A percentile compares a stretch with the other conserved stretches of the same genome.
Conservation (phyloP, 441 rosid species). For the Euphorbia schlechtendalii region DNA sequence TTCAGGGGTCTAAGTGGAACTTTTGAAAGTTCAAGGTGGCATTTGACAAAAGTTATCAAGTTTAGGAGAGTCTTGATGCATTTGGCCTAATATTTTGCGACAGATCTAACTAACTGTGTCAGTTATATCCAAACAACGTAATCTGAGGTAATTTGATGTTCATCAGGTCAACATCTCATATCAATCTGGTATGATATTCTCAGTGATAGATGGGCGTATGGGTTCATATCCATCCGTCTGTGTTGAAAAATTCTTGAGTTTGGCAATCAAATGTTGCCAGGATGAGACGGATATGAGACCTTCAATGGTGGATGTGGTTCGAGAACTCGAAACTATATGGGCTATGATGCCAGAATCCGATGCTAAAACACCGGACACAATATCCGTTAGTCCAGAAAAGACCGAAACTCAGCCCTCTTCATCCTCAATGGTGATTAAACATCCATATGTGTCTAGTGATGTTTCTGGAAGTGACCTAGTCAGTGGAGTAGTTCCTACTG, state of each 20-base stretch:
- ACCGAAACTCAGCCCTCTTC: constrained; percentile 38
- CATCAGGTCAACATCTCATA: constrained; percentile 60
- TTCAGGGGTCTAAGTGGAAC: no score
- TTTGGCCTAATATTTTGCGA: no score
- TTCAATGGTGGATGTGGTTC: constrained; percentile 82
- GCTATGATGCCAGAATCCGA: constrained; percentile 50
- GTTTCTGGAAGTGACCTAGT: constrained; percentile 88
- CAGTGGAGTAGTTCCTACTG: constrained; percentile 66
- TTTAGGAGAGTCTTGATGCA: no score
- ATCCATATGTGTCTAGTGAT: constrained; percentile 58
- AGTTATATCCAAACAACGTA: no score
- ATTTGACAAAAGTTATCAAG: no score
- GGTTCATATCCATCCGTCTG: constrained; percentile 86
- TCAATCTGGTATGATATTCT: constrained; percentile 70
- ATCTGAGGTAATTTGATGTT: background rate
- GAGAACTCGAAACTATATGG: constrained; percentile 78
- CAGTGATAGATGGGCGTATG: constrained; percentile 71
- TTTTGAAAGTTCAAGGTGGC: no score
- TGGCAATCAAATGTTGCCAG: constrained; percentile 72
- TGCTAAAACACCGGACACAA: constrained; percentile 14
- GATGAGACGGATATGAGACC: constrained; percentile 76
- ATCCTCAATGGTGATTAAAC: constrained; percentile 29
- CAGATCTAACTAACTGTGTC: no score
- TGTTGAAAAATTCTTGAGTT: constrained; percentile 60
- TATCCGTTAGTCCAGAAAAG: constrained; percentile 12